Conservation (phyloP, 495 filamentous ascomycete species). For the Margaritispora aquatica region DNA sequence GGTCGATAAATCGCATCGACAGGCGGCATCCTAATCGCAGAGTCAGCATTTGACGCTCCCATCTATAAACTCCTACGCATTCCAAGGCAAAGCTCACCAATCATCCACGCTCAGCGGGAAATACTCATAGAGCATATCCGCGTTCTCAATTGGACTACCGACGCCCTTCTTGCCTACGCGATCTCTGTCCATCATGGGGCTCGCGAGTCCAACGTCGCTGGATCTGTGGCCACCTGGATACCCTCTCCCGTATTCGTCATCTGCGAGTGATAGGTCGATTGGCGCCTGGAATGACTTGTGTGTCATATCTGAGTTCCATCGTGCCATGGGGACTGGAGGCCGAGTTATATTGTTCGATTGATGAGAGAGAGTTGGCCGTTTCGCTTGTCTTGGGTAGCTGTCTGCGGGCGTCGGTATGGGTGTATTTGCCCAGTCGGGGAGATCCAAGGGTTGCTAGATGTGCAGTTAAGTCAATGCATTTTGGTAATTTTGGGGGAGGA, state of each 20-base stretch:
- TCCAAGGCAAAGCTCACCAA: slow-evolving; percentile 44
- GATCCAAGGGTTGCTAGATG: slow-evolving; percentile 19
- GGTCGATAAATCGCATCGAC: slow-evolving; percentile 91
- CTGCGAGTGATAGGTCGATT: slow-evolving; percentile 68
- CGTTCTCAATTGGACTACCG: slow-evolving; percentile 60
- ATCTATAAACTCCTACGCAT: neutral
- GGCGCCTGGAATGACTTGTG: slow-evolving; percentile 35
- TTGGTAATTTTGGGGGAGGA: neutral
- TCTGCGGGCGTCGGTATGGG: neutral
- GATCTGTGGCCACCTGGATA: slow-evolving; percentile 12
- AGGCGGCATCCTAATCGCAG: slow-evolving; percentile 55
- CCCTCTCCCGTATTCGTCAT: slow-evolving; percentile 53
- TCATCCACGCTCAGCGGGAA: slow-evolving; percentile 85
- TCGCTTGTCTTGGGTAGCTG: slow-evolving; percentile 14
- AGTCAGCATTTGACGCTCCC: too few relatives aligned
- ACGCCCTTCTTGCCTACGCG: slow-evolving; percentile 9
- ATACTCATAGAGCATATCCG: slow-evolving; percentile 83
- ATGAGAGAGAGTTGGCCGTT: slow-evolving; percentile 21
- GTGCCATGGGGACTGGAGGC: slow-evolving; percentile 22
- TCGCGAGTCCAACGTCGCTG: slow-evolving; percentile 15
- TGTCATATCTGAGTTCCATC: slow-evolving; percentile 17
- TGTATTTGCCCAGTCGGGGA: slow-evolving; percentile 18
- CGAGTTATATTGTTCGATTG: slow-evolving; percentile 10
- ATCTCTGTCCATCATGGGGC: slow-evolving; percentile 19
- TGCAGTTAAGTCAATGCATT: neutral